Conservation (phyloP, 345 rosid species). For the Hypericum perforatum region DNA sequence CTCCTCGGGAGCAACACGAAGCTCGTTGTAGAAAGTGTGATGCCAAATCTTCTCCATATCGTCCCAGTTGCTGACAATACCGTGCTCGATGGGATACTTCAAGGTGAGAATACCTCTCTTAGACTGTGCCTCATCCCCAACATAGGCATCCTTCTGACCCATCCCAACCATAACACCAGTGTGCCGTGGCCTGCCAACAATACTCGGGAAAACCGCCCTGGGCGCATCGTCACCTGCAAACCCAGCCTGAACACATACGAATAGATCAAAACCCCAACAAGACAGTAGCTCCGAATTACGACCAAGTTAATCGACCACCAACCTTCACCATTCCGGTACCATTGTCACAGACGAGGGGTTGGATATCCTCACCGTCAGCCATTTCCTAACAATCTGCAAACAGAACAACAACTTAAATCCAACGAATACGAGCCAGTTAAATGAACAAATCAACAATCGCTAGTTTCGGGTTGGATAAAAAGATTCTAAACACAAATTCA, state of each 20-base stretch:
- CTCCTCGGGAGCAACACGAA: conserved; percentile 61
- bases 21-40: conserved; percentile 69
- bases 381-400: conserved; percentile 30
- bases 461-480: background rate
- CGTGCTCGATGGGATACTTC: conserved; percentile 67
- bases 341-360: conserved; percentile 70
- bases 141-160: conserved; percentile 77
- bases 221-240: conserved; percentile 68
- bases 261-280: background rate
- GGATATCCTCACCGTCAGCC: conserved; percentile 93
- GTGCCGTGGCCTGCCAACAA: conserved; percentile 61
- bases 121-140: conserved; percentile 67
- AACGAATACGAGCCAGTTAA: background rate
- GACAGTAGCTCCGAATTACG: background rate
- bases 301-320: too few relatives aligned
- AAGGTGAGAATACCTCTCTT: conserved; percentile 70
- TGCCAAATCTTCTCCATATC: conserved; percentile 83
- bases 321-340: conserved; percentile 79
- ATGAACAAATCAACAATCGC: background rate
- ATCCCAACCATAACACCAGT: conserved; percentile 80
- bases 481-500: conserved; percentile 13
- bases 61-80: conserved; percentile 74
- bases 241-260: conserved; percentile 37
- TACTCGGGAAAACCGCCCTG: conserved; percentile 60
- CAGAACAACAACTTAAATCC: background rate